Evolutionary conservation across 805 yeast species (phyloP).

Genomic region (Kuraishia piskuri): DNA sequence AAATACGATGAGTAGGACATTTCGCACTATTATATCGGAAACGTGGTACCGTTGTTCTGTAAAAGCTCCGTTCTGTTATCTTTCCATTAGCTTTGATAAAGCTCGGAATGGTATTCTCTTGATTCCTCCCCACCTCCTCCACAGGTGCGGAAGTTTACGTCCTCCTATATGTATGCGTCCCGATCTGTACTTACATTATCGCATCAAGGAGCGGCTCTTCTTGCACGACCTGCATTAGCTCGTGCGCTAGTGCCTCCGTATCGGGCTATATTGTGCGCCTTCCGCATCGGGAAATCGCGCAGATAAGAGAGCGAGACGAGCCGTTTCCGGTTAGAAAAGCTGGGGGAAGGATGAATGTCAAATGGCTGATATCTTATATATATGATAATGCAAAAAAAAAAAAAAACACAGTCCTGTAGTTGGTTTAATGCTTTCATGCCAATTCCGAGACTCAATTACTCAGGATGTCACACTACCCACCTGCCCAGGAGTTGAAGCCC

Average conservation of each 20-base stretch:
- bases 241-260: neutral
- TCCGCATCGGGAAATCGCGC: neutral
- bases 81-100: too few species aligned
- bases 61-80: neutral
- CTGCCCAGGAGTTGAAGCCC: conserved; percentile 14
- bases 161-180: neutral
- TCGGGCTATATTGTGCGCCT: neutral
- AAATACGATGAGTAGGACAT: neutral
- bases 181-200: neutral
- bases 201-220: neutral
- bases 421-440: too few species aligned
- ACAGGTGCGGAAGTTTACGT: neutral
- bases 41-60: neutral
- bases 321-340: neutral
- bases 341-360: neutral
- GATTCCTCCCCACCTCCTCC: too few species aligned
- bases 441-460: too few species aligned
- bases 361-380: neutral
- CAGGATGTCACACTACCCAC: conserved; percentile 16
- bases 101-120: too few species aligned
- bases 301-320: neutral
- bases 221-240: neutral
- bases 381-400: neutral
- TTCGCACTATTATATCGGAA: neutral
- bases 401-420: too few species aligned